These are phyloP conservation scores for Thelephora terrestris DNA, from an alignment of 1,284 basidiomycete species.

Conservation along the genomic window DNA sequence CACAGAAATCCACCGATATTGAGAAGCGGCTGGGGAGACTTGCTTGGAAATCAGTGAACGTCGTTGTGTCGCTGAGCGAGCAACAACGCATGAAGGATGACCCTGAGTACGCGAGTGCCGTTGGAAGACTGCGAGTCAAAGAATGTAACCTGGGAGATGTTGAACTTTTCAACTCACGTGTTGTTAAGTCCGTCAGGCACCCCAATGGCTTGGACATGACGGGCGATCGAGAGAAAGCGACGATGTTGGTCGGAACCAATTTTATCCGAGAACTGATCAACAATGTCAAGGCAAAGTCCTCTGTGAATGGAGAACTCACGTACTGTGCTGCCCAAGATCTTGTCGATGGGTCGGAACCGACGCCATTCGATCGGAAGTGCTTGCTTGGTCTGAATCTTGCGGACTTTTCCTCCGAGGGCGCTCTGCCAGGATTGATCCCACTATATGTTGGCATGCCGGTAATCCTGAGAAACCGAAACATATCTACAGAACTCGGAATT, in stretches of 20 bases:
- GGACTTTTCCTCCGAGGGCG: constrained; percentile 18
- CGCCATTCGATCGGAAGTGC: constrained; percentile 17
- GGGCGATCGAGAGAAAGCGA: constrained; percentile 8
- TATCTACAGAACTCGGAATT: constrained; percentile 22
- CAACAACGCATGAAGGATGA: constrained; percentile 14
- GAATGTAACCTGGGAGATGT: constrained; percentile 19
- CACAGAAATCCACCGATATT: constrained; percentile 14
- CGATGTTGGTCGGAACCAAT: constrained; percentile 18
- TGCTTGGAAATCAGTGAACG: neutral
- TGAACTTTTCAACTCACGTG: constrained; percentile 19
- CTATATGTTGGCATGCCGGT: constrained; percentile 28
- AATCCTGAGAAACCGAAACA: constrained; percentile 21
- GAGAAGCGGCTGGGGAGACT: constrained; percentile 12
- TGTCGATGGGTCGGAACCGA: constrained; percentile 16
- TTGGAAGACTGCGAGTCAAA: constrained; percentile 12
- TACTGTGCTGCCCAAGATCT: constrained; percentile 2
- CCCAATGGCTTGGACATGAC: constrained; percentile 17
- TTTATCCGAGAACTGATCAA: constrained; percentile 12
- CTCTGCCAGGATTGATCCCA: constrained; percentile 18
- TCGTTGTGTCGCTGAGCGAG: constrained; percentile 17
- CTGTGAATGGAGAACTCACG: constrained; percentile 2
- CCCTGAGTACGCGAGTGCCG: constrained; percentile 18
- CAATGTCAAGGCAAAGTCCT: constrained; percentile 4
- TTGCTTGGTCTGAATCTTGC: constrained; percentile 21
- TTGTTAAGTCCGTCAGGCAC: constrained; percentile 12